Percentiles rank a stretch among this genome's conserved stretches.
These are phyloP conservation scores for Trichoderma sp. DNA, from an alignment of 2,329 filamentous ascomycete genomes.

Conservation along the genomic window DNA sequence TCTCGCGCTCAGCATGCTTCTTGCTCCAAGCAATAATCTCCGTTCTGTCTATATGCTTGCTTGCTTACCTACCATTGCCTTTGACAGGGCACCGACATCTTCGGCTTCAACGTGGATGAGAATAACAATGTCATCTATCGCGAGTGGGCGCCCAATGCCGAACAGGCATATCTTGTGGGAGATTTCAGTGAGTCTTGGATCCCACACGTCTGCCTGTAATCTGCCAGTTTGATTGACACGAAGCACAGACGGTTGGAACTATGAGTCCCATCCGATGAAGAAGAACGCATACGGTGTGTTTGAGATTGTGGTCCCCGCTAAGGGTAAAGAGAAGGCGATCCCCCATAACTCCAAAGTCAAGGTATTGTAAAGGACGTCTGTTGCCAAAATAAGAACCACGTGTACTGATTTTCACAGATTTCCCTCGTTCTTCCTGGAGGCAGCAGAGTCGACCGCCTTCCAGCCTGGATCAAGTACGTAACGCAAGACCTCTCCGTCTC, in stretches of 20 bases:
- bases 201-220: not conserved
- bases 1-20: constrained; percentile 30
- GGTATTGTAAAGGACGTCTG: constrained; percentile 51
- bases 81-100: constrained; percentile 76
- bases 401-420: constrained; percentile 58
- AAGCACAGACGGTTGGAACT: constrained; percentile 77
- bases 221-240: constrained; percentile 36
- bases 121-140: constrained; percentile 87
- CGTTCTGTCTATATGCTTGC: constrained; percentile 14
- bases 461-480: constrained; percentile 96
- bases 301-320: constrained; percentile 75
- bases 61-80: not conserved
- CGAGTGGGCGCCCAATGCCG: constrained; percentile 94
- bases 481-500: constrained; percentile 90
- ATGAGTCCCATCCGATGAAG: constrained; percentile 81
- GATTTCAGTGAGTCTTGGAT: constrained; percentile 79
- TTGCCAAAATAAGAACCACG: too few species aligned
- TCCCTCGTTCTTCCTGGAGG: constrained; percentile 78
- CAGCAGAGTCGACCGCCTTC: constrained; percentile 82
- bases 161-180: constrained; percentile 81
- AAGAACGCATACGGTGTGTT: constrained; percentile 85
- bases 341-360: constrained; percentile 95
- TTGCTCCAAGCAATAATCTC: too few species aligned
- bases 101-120: constrained; percentile 78
- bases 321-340: constrained; percentile 75